Base-by-base conservation (phyloP, 768 basidiomycete genomes). In the Hydnum rufescens region DNA sequence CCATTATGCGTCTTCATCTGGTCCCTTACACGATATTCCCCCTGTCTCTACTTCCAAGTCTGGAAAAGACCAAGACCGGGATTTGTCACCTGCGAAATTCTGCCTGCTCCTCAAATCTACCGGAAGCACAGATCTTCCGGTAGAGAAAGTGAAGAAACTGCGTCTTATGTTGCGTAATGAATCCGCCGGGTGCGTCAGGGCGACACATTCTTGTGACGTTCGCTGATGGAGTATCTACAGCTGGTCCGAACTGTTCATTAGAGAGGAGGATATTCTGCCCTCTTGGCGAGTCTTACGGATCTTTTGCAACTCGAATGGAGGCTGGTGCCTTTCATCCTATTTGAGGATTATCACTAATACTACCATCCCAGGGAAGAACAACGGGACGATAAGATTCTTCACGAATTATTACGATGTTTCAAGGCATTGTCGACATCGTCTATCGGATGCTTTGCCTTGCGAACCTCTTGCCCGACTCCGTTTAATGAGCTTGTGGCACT, bases 301-400 rank as follows among this genome's bases (percentile, higher is more conserved):
- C 73, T 97, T 18, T 71, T 99, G 1, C 85, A 90, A 59, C 77
- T 96, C 32, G 95, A 99, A 65, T 99, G 95, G 95, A 79, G 93
- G 87, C 86, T 58, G 55, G 77, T 68, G n/a, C 4, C 31, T n/a
- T 22, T 42, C 44, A 13, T 32, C 39, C 25, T 32, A 30, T 18
- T 44, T 25, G 13, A 31, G 25, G 51, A 0, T 49, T 32, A 42
- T 19, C 22, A 22, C 22, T 19, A 23, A 54, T 62, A 39, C 62
- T 46, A 31, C 26, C 53, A 39, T 30, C 57, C n/a, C 60, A 90
- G 90, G 57, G 93, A 97, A 64, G 95, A 99, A 62, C 93, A 97
- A 61, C 93, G 95, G 58, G 95, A 95, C 61, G 95, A 97, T 61
- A 81, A 95, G 63, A 71, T 95, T 42, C 70, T 99, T 16, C 81